Percentiles rank a stretch among this genome's conserved stretches.
phyloP scores from a whole-genome alignment of 1,284 basidiomycete species.

The Naganishia liquefaciens region DNA sequence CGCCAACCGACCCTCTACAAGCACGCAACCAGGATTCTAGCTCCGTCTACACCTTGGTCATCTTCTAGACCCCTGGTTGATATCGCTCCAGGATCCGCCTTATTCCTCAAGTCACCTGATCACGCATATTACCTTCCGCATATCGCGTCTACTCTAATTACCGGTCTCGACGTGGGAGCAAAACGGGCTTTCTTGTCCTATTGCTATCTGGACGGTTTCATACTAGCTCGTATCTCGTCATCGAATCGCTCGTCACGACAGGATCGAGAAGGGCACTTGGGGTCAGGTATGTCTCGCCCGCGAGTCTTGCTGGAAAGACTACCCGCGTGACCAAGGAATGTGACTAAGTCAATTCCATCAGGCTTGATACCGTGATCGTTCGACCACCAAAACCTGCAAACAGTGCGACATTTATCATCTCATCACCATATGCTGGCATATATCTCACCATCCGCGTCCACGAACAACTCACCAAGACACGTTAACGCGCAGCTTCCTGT shows the following conservation, averaged over 20 bases:
- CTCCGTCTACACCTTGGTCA: background rate
- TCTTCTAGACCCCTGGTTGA: background rate
- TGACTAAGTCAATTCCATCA: background rate
- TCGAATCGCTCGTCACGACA: too few species aligned
- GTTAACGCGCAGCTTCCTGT: slow-evolving; percentile 17
- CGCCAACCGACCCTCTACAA: too few species aligned
- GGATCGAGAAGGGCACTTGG: background rate
- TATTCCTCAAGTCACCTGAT: slow-evolving; percentile 16
- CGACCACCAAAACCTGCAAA: background rate
- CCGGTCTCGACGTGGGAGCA: slow-evolving; percentile 6
- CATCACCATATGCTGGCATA: slow-evolving; percentile 29
- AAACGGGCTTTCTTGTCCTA: background rate
- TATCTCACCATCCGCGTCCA: slow-evolving; percentile 27
- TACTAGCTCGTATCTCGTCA: too few species aligned
- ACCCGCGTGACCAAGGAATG: background rate
- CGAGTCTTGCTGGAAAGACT: background rate
- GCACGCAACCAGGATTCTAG: too few species aligned
- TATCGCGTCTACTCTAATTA: slow-evolving; percentile 13
- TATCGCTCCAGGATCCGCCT: slow-evolving; percentile 18
- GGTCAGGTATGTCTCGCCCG: background rate
- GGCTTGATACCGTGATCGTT: background rate
- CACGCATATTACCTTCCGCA: slow-evolving; percentile 25
- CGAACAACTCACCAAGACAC: slow-evolving; percentile 25
- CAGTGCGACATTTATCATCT: background rate
- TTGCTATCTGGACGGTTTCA: slow-evolving; percentile 11